Evolutionary conservation across 805 yeast species (phyloP).

Genomic region (Komagataella mondaviorum): DNA sequence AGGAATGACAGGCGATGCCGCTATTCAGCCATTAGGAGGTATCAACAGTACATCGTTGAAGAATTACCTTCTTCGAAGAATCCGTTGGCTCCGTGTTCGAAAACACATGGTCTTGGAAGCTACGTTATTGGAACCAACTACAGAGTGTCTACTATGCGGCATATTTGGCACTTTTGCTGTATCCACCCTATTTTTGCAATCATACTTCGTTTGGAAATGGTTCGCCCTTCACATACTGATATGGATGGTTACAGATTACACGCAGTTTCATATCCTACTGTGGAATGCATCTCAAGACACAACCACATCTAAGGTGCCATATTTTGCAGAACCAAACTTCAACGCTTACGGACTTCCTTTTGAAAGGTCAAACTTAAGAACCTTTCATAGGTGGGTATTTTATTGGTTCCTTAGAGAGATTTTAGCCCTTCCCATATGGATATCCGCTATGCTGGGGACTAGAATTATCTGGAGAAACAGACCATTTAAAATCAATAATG

Average conservation of each 20-base stretch:
- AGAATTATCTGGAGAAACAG: conserved; percentile 69
- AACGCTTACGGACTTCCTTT: neutral
- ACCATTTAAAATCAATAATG: conserved; percentile 60
- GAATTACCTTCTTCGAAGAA: conserved; percentile 56
- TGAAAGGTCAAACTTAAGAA: neutral
- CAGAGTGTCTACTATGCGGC: conserved; percentile 64
- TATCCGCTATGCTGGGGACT: conserved; percentile 65
- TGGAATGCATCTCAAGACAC: conserved; percentile 6
- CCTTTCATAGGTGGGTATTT: conserved; percentile 14
- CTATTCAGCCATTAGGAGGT: conserved; percentile 54
- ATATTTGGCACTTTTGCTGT: conserved; percentile 49
- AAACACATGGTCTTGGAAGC: conserved; percentile 82
- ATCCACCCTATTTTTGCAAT: conserved; percentile 26
- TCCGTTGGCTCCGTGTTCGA: conserved; percentile 78
- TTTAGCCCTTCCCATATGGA: conserved; percentile 77
- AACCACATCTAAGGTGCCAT: conserved; percentile 4
- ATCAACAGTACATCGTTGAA: conserved; percentile 18
- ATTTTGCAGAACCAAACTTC: conserved; percentile 7
- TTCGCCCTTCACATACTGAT: conserved; percentile 37
- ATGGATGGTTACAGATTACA: conserved; percentile 58
- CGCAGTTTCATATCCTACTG: conserved; percentile 37
- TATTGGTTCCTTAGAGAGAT: conserved; percentile 61
- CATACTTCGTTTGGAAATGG: conserved; percentile 19
- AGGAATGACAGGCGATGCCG: conserved; percentile 68
- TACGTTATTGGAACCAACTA: conserved; percentile 75